These are phyloP conservation scores for Dacryopinax primogenitus DNA, from an alignment of 768 basidiomycete species.

Conservation along the genomic window DNA sequence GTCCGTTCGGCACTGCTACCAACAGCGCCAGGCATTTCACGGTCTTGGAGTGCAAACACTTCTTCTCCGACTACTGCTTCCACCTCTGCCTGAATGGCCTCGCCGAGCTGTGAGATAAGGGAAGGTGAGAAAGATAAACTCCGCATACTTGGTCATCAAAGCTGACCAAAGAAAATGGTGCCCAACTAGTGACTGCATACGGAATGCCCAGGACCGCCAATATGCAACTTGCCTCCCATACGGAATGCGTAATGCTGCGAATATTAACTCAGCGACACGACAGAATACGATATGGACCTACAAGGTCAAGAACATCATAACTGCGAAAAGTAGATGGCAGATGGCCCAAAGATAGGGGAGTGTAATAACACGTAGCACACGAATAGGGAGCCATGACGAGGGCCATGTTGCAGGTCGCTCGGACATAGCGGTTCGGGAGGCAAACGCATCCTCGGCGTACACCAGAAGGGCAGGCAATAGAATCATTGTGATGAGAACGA, in stretches of 20 bases:
- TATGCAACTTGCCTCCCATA: constrained; percentile 58
- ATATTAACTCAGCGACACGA: constrained; percentile 7
- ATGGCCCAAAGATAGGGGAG: constrained; percentile 65
- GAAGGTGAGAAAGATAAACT: background rate
- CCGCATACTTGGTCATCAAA: background rate
- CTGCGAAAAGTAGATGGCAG: constrained; percentile 59
- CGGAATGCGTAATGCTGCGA: constrained; percentile 54
- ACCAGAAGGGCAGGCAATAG: constrained; percentile 50
- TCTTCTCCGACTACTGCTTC: background rate
- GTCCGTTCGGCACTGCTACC: background rate
- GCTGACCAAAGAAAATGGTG: constrained; percentile 70
- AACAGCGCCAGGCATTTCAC: background rate
- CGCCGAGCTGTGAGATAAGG: constrained; percentile 18
- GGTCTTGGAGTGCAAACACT: background rate
- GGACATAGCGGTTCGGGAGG: no score
- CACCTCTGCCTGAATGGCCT: constrained; percentile 13
- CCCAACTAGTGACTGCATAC: constrained; percentile 92
- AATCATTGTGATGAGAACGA: constrained; percentile 56
- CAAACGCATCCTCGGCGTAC: background rate
- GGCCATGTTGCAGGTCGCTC: background rate
- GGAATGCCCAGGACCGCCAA: constrained; percentile 73
- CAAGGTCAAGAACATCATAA: constrained; percentile 73
- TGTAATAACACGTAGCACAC: background rate
- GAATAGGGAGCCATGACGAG: background rate
- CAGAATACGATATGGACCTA: constrained; percentile 34